Base-by-base conservation (phyloP, 352 stramenopile genomes). In the Halophytophthora polymorphica region DNA sequence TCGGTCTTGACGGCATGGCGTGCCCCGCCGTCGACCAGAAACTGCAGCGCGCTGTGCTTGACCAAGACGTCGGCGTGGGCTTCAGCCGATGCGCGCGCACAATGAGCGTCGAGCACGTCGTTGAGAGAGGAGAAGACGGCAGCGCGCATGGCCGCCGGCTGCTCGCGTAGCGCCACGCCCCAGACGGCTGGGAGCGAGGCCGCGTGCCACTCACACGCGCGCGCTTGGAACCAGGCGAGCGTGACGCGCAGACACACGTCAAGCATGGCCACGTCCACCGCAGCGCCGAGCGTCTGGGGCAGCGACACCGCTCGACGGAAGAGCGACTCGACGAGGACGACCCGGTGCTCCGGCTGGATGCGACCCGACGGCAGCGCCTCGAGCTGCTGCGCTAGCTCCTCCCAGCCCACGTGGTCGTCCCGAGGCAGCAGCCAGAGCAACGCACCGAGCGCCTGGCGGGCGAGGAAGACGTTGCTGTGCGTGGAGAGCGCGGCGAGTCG, bases 191-290 rank as follows among this genome's bases (percentile, higher is more conserved):
- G 66, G 14, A 88, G 53, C 54, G 81, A 67, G 25, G 54, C 61
- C 18, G 73, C 79, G 45, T 93, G 79, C 83, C 83, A 93, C 23
- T 77, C 73, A 44, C 79, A 86, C 13, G 83, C 75, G 6, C 68
- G 58, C 15, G 50, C 53, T 46, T 70, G 54, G 55, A 85, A 83
- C 83, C 83, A 93, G 17, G 65, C 50, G 15, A 86, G 61, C 18
- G 78, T 72, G 7, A 90, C 64, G 0, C 47, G 48, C 19, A 86
- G 56, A 28, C 68, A 76, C 11, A 73, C 73, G 22, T 58, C 45
- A 17, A 90, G 72, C 41, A 93, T 56, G 18, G 52, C 56, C 21
- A 53, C 61, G 52, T 90, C 79, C 7, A 84, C 59, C 15, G 45
- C 49, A 48, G 69, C 64, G 29, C 53, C 51, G 47, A 69, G 63